Conservation (phyloP, 179 eudicot species). For the Spinacia oleracea region DNA sequence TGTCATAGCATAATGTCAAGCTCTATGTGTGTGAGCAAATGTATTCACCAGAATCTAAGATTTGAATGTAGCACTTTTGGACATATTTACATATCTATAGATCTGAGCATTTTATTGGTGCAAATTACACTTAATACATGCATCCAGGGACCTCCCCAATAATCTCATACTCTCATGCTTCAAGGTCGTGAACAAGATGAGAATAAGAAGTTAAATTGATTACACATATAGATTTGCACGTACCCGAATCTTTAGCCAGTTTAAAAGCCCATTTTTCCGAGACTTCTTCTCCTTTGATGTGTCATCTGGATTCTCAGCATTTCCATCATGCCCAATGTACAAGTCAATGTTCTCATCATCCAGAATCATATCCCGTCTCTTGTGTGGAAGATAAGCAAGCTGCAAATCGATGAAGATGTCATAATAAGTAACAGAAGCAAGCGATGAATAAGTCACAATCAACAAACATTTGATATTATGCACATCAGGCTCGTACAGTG, state of each 20-base stretch:
- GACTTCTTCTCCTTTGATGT: constrained; percentile 72
- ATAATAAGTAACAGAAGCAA: constrained; percentile 15
- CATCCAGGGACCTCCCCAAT: background rate
- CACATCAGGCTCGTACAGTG: background rate
- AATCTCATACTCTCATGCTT: background rate
- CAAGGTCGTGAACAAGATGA: constrained; percentile 5
- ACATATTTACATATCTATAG: background rate
- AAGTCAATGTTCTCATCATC: constrained; percentile 87
- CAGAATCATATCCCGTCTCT: constrained; percentile 82
- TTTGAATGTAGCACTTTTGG: background rate
- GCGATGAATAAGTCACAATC: background rate
- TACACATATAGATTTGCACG: constrained; percentile 25
- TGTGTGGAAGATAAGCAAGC: constrained; percentile 97
- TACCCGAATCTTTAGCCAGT: constrained; percentile 91
- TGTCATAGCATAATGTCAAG: background rate
- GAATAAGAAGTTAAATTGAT: background rate
- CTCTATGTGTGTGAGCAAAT: background rate
- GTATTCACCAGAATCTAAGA: background rate
- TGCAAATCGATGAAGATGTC: constrained; percentile 33
- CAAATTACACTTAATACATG: background rate
- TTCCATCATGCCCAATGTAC: constrained; percentile 70
- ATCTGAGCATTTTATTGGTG: background rate
- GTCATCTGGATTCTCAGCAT: constrained; percentile 61
- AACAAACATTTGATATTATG: background rate
- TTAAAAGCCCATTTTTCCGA: constrained; percentile 80